phyloP scores from a whole-genome alignment of 768 basidiomycete species.

The Podaxis mareebaensis region DNA sequence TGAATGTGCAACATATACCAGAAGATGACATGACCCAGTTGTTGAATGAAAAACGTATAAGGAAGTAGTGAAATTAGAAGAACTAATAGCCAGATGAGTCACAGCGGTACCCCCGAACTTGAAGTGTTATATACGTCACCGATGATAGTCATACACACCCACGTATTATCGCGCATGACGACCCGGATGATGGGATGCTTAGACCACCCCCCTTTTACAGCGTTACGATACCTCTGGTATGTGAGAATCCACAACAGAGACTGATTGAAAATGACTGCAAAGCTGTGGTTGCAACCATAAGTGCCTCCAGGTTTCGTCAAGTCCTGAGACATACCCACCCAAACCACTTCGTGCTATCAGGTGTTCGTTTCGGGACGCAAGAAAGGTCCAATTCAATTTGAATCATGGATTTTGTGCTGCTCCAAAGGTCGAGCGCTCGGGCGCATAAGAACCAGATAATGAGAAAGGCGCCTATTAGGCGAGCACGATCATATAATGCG shows the following conservation, averaged over 20 bases:
- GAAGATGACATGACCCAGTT: neutral
- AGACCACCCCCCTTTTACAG: neutral
- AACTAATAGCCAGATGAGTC: neutral
- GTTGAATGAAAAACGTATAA: neutral
- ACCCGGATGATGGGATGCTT: neutral
- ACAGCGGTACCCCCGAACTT: neutral
- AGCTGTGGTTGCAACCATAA: neutral
- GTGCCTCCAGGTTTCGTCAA: neutral
- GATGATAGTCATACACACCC: neutral
- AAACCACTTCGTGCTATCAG: neutral
- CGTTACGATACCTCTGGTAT: neutral
- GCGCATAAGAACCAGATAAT: neutral
- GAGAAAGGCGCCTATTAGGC: neutral
- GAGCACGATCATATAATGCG: neutral
- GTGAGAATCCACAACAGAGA: neutral
- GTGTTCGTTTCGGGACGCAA: neutral
- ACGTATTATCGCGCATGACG: conserved; percentile 1
- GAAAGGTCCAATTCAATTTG: neutral
- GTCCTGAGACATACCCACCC: neutral
- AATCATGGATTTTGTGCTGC: neutral
- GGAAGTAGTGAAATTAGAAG: neutral
- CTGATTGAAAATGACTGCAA: neutral
- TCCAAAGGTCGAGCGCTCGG: neutral
- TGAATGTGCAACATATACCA: neutral
- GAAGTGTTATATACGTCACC: neutral